phyloP scores from a whole-genome alignment of 106 monocot species.

The Cymbidium sinense region DNA sequence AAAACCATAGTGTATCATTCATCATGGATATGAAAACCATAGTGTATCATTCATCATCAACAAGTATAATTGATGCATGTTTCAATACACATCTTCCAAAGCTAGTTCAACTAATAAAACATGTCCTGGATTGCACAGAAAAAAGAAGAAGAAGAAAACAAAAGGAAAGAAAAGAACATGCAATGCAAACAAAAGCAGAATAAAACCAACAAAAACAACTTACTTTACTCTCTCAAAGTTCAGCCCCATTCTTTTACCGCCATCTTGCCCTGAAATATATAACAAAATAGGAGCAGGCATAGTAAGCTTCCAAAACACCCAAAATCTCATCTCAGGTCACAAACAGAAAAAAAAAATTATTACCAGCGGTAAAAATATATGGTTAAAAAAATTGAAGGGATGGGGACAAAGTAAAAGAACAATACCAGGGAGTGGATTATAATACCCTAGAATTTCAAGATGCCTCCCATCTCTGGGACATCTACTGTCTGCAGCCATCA shows the following conservation, averaged over 20 bases:
- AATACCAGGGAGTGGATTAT: conserved; percentile 87
- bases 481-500: conserved; percentile 88
- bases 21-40: not conserved
- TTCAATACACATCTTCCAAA: not conserved
- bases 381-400: not conserved
- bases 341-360: not conserved
- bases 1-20: not conserved
- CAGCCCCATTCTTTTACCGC: conserved; percentile 22
- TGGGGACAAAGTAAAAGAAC: not conserved
- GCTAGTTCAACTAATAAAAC: not conserved
- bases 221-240: conserved; percentile 24
- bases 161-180: not conserved
- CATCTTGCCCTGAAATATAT: conserved; percentile 22
- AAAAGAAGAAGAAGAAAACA: not conserved
- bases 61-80: not conserved
- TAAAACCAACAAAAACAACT: not conserved
- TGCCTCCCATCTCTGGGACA: conserved; percentile 87
- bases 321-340: not conserved
- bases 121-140: conserved; percentile 7
- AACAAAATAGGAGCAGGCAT: not conserved
- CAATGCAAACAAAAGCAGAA: not conserved
- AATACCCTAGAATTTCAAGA: conserved; percentile 85
- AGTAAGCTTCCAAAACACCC: not conserved
- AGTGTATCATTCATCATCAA: not conserved
- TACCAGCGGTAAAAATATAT: not conserved